Evolutionary conservation across 75 land plant species (phyloP), one percentile per base, ranked within the genome.

Genomic region (Pinus taeda): DNA sequence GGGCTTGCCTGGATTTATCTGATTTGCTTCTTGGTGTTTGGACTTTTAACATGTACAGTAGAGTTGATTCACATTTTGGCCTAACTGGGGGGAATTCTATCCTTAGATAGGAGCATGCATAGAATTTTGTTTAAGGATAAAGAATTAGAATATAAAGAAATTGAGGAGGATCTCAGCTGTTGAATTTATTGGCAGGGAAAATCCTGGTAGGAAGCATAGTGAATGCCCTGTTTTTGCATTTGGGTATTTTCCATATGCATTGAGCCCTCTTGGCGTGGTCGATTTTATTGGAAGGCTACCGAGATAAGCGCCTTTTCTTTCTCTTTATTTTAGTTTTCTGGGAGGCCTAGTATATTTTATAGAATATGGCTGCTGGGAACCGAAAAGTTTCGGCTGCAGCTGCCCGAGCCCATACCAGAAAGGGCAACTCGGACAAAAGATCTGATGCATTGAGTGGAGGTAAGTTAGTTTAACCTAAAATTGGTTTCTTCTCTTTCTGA

Each of bases 351-450:
- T 45, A 36, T 17, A 65, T 15, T 69, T 8, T 42, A 9, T 69
- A n/a, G 12, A 69, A 39, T 18, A 56, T 70, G 75, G 37, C 75
- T 71, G 60, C 42, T 70, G 79, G 56, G 15, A 57, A n/a, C 75
- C 49, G 74, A 64, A 74, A 60, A 76, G 62, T 83, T 73, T 83
- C 84, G 18, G 84, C 84, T 30, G 77, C 84, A 0, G 75, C 84
- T n/a, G 84, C 84, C 17, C 74, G 84, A 22, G 57, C 84, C 17
- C 84, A 83, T 75, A 83, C 84, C 15, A 18, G 84, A 53, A 79
- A 79, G 24, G 17, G 64, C 15, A 67, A 55, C 66, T 39, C 53
- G 1, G 72, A 37, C 4, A n/a, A 18, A 7, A 45, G 24, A 69
- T 69, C 72, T n/a, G 20, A 53, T n/a, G 20, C 24, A 20, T n/a